Evolutionary conservation across 352 stramenopile genomes (phyloP).

Genomic region (Phytophthora tubulina): DNA sequence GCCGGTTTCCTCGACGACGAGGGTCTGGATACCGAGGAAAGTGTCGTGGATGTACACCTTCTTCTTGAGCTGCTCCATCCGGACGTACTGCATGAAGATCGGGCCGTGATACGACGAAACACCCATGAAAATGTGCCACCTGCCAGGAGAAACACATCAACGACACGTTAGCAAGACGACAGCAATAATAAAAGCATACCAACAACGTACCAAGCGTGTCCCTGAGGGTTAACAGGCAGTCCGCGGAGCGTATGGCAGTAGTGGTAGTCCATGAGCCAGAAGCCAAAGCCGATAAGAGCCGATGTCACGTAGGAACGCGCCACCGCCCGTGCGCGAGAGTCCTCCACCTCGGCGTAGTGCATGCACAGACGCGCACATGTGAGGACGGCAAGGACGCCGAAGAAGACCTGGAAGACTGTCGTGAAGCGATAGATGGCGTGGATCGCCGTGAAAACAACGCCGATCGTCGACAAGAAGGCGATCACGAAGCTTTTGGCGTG

Average conservation of each 20-base stretch:
- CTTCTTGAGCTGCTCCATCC: constrained; percentile 75
- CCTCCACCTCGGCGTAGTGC: constrained; percentile 66
- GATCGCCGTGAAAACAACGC: constrained; percentile 64
- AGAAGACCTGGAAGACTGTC: constrained; percentile 81
- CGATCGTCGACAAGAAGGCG: constrained; percentile 58
- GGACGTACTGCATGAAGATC: constrained; percentile 89
- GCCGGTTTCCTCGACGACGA: constrained; percentile 53
- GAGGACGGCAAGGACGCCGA: constrained; percentile 61
- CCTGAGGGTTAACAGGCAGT: constrained; percentile 77
- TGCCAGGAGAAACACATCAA: constrained; percentile 11
- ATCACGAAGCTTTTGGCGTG: constrained; percentile 49
- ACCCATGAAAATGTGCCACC: constrained; percentile 86
- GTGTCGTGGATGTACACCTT: constrained; percentile 62
- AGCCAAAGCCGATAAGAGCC: constrained; percentile 63
- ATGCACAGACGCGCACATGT: constrained; percentile 56
- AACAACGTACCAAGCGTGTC: constrained; percentile 66
- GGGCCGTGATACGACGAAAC: constrained; percentile 80
- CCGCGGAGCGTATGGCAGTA: constrained; percentile 63
- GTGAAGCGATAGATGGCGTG: constrained; percentile 81
- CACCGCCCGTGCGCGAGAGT: constrained; percentile 61
- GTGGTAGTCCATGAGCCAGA: constrained; percentile 87
- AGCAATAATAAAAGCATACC: neutral
- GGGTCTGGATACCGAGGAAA: constrained; percentile 67
- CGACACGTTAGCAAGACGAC: constrained; percentile 7
- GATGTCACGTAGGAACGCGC: constrained; percentile 66